phyloP scores from a whole-genome alignment of 163 green algal species.

The Chlamydomonas reinhardtii region DNA sequence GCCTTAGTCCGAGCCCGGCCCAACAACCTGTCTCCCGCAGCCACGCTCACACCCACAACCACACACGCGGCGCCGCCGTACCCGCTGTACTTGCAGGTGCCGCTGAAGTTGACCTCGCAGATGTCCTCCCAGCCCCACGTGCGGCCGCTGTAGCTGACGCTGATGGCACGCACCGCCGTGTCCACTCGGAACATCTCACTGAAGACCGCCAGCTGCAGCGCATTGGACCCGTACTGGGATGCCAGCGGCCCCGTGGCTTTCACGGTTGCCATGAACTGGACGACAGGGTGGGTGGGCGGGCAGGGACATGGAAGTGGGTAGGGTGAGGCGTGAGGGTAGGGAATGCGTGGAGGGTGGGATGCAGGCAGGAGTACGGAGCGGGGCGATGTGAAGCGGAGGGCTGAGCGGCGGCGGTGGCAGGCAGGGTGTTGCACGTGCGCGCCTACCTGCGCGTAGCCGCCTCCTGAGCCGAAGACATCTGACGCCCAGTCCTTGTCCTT shows the following conservation, averaged over 20 bases:
- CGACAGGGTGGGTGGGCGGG: too few relatives aligned
- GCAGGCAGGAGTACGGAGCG: neutral
- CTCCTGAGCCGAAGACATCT: neutral
- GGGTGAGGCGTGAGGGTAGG: too few relatives aligned
- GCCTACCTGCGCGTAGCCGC: constrained; percentile 2
- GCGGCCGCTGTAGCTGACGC: neutral
- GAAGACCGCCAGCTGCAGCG: constrained; percentile 4
- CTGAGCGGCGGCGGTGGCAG: too few relatives aligned
- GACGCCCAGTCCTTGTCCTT: constrained; percentile 5
- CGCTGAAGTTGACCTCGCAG: constrained; percentile 10
- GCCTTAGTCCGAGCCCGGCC: too few relatives aligned
- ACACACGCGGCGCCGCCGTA: neutral
- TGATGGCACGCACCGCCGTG: neutral
- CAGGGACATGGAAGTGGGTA: neutral
- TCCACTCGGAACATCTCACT: neutral
- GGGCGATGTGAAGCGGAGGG: too few relatives aligned
- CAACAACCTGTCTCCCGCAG: too few relatives aligned
- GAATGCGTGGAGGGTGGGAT: neutral
- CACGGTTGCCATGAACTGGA: constrained; percentile 1
- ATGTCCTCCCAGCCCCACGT: constrained; percentile 1
- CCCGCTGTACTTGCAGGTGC: constrained; percentile 25
- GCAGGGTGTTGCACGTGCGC: too few relatives aligned
- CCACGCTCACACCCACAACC: neutral
- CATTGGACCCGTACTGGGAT: constrained; percentile 4
- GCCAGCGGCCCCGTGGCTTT: neutral